Percentiles rank a stretch among this genome's conserved stretches.
Conservation (phyloP, 106 monocot species). For the Allium cepa region DNA sequence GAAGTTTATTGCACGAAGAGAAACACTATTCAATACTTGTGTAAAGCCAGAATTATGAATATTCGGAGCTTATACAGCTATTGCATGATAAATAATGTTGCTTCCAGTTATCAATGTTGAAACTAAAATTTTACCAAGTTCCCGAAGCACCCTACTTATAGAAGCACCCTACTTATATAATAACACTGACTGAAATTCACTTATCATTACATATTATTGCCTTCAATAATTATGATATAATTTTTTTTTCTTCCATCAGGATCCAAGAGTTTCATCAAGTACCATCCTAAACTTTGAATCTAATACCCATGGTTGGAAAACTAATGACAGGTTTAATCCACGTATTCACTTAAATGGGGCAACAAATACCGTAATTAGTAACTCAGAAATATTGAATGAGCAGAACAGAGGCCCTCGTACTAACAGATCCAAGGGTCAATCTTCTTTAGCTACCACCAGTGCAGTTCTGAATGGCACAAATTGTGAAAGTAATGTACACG, state of each 20-base stretch:
- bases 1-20: too few species aligned
- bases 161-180: too few species aligned
- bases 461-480: not conserved
- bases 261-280: constrained; percentile 5
- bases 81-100: too few species aligned
- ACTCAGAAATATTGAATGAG: constrained; percentile 19
- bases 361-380: not conserved
- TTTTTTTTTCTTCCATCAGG: constrained; percentile 1
- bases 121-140: too few species aligned
- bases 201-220: too few species aligned
- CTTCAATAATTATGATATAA: too few species aligned
- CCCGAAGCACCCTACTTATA: too few species aligned
- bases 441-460: constrained; percentile 9
- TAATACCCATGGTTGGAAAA: not conserved
- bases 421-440: constrained; percentile 23
- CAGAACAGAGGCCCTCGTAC: constrained; percentile 66
- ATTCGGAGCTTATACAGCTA: too few species aligned
- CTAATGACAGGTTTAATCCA: constrained; percentile 9
- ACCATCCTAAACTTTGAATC: not conserved
- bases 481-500: constrained; percentile 15
- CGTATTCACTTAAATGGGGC: not conserved
- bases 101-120: too few species aligned
- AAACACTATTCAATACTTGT: too few species aligned
- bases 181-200: too few species aligned
- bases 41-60: too few species aligned